Percentiles rank a stretch among this genome's conserved stretches.
phyloP scores from a whole-genome alignment of 2,329 filamentous ascomycete genomes.

The Trematosphaeria pertusa region DNA sequence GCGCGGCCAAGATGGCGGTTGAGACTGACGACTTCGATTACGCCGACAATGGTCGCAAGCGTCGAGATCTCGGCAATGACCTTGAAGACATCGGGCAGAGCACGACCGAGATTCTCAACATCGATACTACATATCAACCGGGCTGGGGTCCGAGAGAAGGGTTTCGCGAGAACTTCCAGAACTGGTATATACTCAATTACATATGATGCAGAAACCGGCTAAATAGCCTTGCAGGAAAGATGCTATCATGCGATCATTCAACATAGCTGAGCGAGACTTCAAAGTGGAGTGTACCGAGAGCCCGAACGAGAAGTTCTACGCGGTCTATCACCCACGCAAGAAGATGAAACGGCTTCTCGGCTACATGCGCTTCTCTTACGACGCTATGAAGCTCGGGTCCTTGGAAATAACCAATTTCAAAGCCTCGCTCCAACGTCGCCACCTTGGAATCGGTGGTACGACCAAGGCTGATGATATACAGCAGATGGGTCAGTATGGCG shows the following conservation, averaged over 20 bases:
- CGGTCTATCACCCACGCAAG: constrained; percentile 6
- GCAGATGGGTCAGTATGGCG: constrained; percentile 28
- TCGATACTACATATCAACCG: constrained; percentile 5
- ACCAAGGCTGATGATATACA: constrained; percentile 12
- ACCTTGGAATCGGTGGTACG: constrained; percentile 20
- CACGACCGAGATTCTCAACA: constrained; percentile 7
- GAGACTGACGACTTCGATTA: too few relatives aligned
- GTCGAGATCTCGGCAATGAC: constrained; percentile 8
- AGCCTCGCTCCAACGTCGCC: constrained; percentile 7
- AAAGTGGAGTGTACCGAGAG: not conserved
- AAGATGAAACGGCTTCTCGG: constrained; percentile 12
- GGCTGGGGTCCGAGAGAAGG: constrained; percentile 11
- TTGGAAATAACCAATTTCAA: constrained; percentile 24
- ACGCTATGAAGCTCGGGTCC: constrained; percentile 6
- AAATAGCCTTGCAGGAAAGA: constrained; percentile 14
- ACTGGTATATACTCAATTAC: constrained; percentile 14
- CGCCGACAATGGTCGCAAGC: too few relatives aligned
- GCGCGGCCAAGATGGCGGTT: too few relatives aligned
- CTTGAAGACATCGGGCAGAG: constrained; percentile 1
- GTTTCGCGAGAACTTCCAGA: constrained; percentile 21
- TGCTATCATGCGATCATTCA: constrained; percentile 16
- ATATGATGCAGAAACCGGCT: not conserved
- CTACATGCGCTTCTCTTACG: constrained; percentile 23
- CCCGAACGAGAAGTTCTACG: not conserved
- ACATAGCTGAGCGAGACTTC: constrained; percentile 12